These are phyloP conservation scores for Fusarium duplospermum DNA, from an alignment of 2,329 filamentous ascomycete species.

Conservation along the genomic window DNA sequence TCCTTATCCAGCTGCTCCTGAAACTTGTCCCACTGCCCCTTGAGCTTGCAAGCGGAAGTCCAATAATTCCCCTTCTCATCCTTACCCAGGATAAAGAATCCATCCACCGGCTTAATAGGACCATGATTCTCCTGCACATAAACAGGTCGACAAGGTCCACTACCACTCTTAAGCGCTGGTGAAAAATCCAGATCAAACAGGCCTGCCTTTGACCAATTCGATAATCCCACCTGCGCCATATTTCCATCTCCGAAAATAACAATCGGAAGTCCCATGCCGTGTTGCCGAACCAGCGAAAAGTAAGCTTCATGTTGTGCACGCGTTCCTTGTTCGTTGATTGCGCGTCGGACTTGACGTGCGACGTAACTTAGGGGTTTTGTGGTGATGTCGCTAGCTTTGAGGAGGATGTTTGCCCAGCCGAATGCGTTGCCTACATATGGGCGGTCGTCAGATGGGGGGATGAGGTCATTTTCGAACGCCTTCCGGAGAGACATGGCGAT, in stretches of 20 bases:
- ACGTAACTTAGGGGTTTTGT: slow-evolving; percentile 5
- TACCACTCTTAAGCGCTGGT: background rate
- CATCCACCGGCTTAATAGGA: background rate
- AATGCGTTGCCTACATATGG: slow-evolving; percentile 20
- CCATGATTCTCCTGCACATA: slow-evolving; percentile 11
- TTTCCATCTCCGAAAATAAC: background rate
- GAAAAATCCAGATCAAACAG: slow-evolving; percentile 27
- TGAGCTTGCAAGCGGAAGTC: slow-evolving; percentile 20
- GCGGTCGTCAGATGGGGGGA: background rate
- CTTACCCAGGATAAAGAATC: slow-evolving; percentile 7
- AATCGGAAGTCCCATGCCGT: slow-evolving; percentile 1
- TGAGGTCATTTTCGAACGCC: background rate
- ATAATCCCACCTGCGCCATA: slow-evolving; percentile 9
- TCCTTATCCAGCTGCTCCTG: slow-evolving; percentile 7
- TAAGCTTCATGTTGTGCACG: slow-evolving; percentile 14
- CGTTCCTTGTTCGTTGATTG: slow-evolving; percentile 10
- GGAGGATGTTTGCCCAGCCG: slow-evolving; percentile 9
- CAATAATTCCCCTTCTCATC: slow-evolving; percentile 27
- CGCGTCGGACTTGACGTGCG: background rate
- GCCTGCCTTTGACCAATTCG: slow-evolving; percentile 24
- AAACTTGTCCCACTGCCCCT: slow-evolving; percentile 20
- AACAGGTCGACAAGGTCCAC: background rate
- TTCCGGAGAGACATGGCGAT: slow-evolving; percentile 22
- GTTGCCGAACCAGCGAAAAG: background rate
- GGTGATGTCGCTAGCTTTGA: background rate